Percentiles rank a stretch among this genome's conserved stretches.
phyloP scores from a whole-genome alignment of 2,329 filamentous ascomycete genomes.

The Pochonia chlamydosporia region DNA sequence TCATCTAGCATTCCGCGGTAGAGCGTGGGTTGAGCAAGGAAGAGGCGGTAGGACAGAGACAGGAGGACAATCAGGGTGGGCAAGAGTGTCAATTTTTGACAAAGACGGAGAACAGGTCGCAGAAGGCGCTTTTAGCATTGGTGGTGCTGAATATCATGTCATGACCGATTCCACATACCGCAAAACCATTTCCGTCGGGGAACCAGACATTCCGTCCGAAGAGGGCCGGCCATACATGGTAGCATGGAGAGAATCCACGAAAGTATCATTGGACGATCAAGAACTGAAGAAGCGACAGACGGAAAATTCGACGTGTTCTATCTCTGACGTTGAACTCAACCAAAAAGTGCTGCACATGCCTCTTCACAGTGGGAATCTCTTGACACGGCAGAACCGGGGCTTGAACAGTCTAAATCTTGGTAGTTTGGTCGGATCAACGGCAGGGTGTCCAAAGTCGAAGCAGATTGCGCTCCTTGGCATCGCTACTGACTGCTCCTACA shows the following conservation, averaged over 20 bases:
- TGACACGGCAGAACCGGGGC: background rate
- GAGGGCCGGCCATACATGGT: background rate
- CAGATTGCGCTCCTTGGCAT: constrained; percentile 87
- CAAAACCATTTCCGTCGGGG: background rate
- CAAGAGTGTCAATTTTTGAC: constrained; percentile 7
- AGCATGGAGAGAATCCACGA: constrained; percentile 1
- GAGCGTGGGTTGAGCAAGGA: background rate
- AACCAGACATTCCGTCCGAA: background rate
- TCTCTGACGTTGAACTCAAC: background rate
- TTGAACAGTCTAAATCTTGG: background rate
- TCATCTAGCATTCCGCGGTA: constrained; percentile 10
- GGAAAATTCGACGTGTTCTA: background rate
- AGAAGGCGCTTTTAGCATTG: constrained; percentile 11
- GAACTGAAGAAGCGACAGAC: background rate
- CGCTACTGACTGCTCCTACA: constrained; percentile 83
- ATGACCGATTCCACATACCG: constrained; percentile 8
- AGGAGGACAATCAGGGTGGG: constrained; percentile 3
- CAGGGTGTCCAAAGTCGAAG: constrained; percentile 71
- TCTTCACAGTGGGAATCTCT: background rate
- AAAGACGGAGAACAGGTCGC: constrained; percentile 4
- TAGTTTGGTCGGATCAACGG: constrained; percentile 59
- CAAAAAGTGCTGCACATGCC: background rate
- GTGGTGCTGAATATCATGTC: constrained; percentile 12
- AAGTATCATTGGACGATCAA: background rate
- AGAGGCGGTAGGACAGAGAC: background rate